Conservation (phyloP, 129 eudicot genomes). For the Mikania micrantha region DNA sequence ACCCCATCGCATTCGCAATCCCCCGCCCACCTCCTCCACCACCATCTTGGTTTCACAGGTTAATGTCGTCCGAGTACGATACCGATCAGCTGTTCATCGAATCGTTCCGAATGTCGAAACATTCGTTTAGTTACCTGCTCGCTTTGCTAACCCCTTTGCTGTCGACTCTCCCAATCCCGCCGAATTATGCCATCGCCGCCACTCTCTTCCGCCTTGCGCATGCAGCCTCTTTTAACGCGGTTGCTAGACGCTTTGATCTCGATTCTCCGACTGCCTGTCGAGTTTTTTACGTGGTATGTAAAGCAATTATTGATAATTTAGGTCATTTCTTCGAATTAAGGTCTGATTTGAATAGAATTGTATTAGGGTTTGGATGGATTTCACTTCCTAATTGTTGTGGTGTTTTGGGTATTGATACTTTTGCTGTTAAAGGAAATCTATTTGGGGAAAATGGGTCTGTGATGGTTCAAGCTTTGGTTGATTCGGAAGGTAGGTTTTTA, state of each 20-base stretch:
- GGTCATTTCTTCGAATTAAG: conserved; percentile 63
- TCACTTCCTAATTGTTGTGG: conserved; percentile 89
- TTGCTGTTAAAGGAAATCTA: conserved; percentile 45
- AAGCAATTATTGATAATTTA: conserved; percentile 55
- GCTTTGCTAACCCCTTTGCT: conserved; percentile 31
- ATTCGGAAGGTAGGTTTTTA: conserved; percentile 78
- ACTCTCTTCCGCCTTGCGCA: conserved; percentile 72
- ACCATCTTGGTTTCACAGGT: conserved; percentile 46
- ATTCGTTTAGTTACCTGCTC: conserved; percentile 53
- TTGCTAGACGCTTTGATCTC: conserved; percentile 47
- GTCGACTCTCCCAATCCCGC: conserved; percentile 29
- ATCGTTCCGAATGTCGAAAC: conserved; percentile 55
- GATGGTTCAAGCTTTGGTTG: conserved; percentile 77
- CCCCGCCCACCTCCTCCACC: conserved; percentile 37
- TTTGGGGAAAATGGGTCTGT: conserved; percentile 62
- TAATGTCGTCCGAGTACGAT: conserved; percentile 23
- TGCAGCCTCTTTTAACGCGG: conserved; percentile 42
- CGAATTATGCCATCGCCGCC: conserved; percentile 57
- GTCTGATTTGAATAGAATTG: conserved; percentile 54
- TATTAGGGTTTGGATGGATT: conserved; percentile 73
- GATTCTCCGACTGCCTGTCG: conserved; percentile 53
- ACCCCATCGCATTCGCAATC: conserved; percentile 28
- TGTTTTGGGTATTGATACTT: conserved; percentile 61
- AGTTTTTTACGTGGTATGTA: conserved; percentile 61
- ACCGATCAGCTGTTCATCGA: conserved; percentile 43